A percentile compares a stretch with the other conserved stretches of the same genome.
Evolutionary conservation across 2,329 filamentous ascomycete species (phyloP).

Genomic region (Trichophyton simii): DNA sequence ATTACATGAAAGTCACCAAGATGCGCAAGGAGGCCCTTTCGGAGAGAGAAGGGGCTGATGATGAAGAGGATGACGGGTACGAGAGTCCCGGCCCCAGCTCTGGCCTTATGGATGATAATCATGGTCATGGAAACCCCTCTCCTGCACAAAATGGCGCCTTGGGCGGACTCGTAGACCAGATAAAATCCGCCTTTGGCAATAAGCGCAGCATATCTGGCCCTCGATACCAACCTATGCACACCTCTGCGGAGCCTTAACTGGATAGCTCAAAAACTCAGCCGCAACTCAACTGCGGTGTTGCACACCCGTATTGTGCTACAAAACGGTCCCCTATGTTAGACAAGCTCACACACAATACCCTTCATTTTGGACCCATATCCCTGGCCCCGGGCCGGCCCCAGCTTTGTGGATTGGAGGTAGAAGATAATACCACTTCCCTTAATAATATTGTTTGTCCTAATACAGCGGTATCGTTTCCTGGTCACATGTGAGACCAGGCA

Average conservation of each 20-base stretch:
- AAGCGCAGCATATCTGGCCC: background rate
- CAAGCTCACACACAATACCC: background rate
- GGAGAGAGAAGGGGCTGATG: slow-evolving; percentile 16
- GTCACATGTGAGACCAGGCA: background rate
- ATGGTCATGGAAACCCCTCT: background rate
- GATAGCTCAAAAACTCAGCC: background rate
- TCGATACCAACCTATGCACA: background rate
- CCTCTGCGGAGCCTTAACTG: background rate
- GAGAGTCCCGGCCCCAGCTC: background rate
- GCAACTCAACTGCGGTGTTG: no score
- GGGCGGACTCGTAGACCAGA: background rate
- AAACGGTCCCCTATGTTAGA: background rate
- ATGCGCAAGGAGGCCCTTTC: slow-evolving; percentile 66
- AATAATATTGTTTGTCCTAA: background rate
- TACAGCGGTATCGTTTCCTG: background rate
- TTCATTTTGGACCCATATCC: background rate
- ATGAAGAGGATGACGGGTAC: background rate
- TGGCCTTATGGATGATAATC: background rate
- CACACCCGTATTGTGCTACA: background rate
- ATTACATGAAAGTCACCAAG: slow-evolving; percentile 82
- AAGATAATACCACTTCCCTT: background rate
- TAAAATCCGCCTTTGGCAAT: background rate
- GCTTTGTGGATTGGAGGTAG: background rate
- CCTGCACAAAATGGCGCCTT: background rate
- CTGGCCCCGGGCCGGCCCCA: background rate